These are phyloP conservation scores for Cucumis cinereus DNA, from an alignment of 306 rosid genomes.

Conservation along the genomic window DNA sequence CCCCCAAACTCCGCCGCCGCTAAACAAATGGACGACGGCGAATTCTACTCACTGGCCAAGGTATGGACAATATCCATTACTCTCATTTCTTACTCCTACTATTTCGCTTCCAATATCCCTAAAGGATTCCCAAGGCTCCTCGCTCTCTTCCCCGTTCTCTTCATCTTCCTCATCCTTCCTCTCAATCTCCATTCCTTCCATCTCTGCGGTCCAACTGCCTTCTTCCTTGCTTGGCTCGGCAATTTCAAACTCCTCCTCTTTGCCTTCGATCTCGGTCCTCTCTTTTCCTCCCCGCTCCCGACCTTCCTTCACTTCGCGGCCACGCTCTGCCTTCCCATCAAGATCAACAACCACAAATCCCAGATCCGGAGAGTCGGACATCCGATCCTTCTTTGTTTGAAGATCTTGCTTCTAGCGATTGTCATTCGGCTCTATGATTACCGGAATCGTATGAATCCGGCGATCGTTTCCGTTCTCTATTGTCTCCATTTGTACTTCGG, in stretches of 20 bases:
- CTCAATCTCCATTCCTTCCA: constrained; percentile 15
- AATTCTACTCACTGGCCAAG: constrained; percentile 19
- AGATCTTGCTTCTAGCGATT: constrained; percentile 20
- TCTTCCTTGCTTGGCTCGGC: constrained; percentile 27
- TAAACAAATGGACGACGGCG: constrained; percentile 7
- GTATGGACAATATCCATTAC: constrained; percentile 20
- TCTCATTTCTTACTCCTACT: constrained; percentile 16
- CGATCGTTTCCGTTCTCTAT: constrained; percentile 19
- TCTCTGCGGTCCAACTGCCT: constrained; percentile 19
- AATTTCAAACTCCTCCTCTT: constrained; percentile 36
- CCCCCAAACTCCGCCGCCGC: background rate
- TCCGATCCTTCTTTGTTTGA: constrained; percentile 3
- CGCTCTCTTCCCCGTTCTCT: constrained; percentile 22
- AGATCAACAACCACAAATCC: constrained; percentile 14
- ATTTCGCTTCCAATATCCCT: constrained; percentile 15
- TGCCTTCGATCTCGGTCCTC: constrained; percentile 34
- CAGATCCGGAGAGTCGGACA: background rate
- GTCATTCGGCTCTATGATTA: constrained; percentile 19
- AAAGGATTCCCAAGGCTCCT: constrained; percentile 12
- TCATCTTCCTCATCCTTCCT: constrained; percentile 23
- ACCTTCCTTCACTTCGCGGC: constrained; percentile 38
- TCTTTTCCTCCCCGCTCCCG: constrained; percentile 19
- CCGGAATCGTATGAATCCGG: constrained; percentile 19
- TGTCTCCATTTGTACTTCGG: constrained; percentile 42
- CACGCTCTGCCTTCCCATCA: constrained; percentile 54